A percentile compares a stretch with the other conserved stretches of the same genome.
Evolutionary conservation across 305 asterid species (phyloP).

Genomic region (Solanum hybrid): DNA sequence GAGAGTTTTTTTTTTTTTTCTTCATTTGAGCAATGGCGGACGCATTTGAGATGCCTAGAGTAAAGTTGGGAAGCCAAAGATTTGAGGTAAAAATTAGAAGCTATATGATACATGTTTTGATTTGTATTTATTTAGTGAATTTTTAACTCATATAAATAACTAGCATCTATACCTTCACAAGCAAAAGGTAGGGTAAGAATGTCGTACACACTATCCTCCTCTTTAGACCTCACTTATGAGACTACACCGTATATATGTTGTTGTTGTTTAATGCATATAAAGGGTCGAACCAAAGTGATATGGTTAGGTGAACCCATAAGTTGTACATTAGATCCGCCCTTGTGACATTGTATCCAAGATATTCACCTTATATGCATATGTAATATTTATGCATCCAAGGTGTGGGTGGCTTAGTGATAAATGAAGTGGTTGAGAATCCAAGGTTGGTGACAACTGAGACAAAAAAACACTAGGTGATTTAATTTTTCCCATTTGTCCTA

Average conservation of each 20-base stretch:
- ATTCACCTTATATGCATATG: neutral
- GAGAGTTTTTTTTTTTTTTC: neutral
- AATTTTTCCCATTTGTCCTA: too few species aligned
- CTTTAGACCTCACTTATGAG: neutral
- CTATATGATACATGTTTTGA: neutral
- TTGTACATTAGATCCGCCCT: neutral
- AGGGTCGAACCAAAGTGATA: neutral
- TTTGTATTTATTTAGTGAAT: neutral
- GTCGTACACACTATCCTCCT: neutral
- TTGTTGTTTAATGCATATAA: neutral
- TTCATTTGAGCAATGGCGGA: slow-evolving; percentile 16
- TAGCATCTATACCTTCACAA: neutral
- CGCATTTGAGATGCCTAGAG: slow-evolving; percentile 21
- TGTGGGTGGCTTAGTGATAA: too few species aligned
- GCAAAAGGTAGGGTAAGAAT: neutral
- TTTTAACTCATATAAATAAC: neutral
- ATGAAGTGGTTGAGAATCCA: too few species aligned
- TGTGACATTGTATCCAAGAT: neutral
- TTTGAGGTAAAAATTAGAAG: slow-evolving; percentile 22
- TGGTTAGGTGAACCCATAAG: neutral
- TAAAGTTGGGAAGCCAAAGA: slow-evolving; percentile 43
- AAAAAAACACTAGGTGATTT: too few species aligned
- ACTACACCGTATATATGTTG: too few species aligned
- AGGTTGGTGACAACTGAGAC: too few species aligned
- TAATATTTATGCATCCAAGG: too few species aligned